Evolutionary conservation across 2,329 filamentous ascomycete genomes (phyloP).

Genomic region (Fusarium pseudocircinatum): DNA sequence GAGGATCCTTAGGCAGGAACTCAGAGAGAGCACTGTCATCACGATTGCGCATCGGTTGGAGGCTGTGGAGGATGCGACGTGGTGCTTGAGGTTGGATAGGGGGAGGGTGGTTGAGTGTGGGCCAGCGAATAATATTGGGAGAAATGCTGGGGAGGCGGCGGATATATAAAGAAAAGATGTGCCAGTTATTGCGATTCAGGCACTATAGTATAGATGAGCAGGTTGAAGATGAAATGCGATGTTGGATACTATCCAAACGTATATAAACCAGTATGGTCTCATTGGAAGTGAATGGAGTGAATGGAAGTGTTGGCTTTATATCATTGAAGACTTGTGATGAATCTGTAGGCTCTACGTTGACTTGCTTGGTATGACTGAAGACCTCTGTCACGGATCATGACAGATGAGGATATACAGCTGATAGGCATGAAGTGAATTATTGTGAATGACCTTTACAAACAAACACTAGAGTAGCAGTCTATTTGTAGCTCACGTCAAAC

Average conservation of each 20-base stretch:
- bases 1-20: conserved; percentile 63
- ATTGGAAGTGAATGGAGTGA: not conserved
- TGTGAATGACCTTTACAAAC: not conserved
- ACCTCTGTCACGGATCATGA: not conserved
- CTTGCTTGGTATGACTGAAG: not conserved
- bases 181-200: not conserved
- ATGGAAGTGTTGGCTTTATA: not conserved
- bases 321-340: not conserved
- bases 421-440: too few species aligned
- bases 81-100: conserved; percentile 62
- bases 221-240: not conserved
- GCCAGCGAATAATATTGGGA: conserved; percentile 43
- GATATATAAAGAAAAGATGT: not conserved
- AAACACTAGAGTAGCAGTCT: not conserved
- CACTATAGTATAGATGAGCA: not conserved
- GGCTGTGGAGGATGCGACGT: conserved; percentile 68
- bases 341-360: not conserved
- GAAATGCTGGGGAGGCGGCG: not conserved
- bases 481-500: not conserved
- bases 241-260: not conserved
- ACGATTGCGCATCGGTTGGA: conserved; percentile 73
- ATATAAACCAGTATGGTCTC: not conserved
- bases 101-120: conserved; percentile 62
- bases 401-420: too few species aligned
- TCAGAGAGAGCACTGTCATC: conserved; percentile 67